Percentiles rank a stretch among this genome's conserved stretches.
Evolutionary conservation across 192 early-diverging fungal genomes (phyloP).

Genomic region (Podila epigama): DNA sequence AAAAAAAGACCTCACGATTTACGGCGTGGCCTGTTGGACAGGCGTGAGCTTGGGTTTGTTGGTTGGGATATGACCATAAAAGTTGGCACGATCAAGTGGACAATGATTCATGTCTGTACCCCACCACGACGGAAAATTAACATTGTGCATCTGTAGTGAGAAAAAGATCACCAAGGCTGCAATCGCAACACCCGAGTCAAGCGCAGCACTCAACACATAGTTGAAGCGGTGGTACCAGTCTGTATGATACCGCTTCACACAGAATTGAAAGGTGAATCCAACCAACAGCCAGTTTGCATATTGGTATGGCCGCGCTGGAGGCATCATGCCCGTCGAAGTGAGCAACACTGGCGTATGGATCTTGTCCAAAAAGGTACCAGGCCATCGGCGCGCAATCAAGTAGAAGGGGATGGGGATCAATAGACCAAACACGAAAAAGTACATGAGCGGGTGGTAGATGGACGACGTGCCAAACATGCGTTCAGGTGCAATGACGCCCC

Average conservation of each 20-base stretch:
- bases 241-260: slow-evolving; percentile 50
- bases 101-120: slow-evolving; percentile 56
- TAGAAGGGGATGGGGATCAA: slow-evolving; percentile 50
- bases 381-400: slow-evolving; percentile 36
- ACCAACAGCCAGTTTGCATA: slow-evolving; percentile 54
- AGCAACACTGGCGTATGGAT: slow-evolving; percentile 66
- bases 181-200: slow-evolving; percentile 65
- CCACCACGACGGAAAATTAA: slow-evolving; percentile 57
- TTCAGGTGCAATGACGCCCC: slow-evolving; percentile 68
- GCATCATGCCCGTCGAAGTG: slow-evolving; percentile 60
- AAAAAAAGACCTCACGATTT: not conserved
- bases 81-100: slow-evolving; percentile 51
- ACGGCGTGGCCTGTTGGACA: not conserved
- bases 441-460: slow-evolving; percentile 50
- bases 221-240: slow-evolving; percentile 70
- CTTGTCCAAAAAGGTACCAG: slow-evolving; percentile 33
- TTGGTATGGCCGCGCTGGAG: slow-evolving; percentile 59
- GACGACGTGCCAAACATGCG: slow-evolving; percentile 57
- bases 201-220: slow-evolving; percentile 70
- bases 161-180: slow-evolving; percentile 56
- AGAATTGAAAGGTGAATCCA: slow-evolving; percentile 63
- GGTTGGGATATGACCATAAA: slow-evolving; percentile 25
- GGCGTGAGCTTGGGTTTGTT: slow-evolving; percentile 5
- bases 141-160: slow-evolving; percentile 43
- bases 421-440: slow-evolving; percentile 50